These are phyloP conservation scores for Boletus barrowsii DNA, from an alignment of 768 basidiomycete species.

Conservation along the genomic window DNA sequence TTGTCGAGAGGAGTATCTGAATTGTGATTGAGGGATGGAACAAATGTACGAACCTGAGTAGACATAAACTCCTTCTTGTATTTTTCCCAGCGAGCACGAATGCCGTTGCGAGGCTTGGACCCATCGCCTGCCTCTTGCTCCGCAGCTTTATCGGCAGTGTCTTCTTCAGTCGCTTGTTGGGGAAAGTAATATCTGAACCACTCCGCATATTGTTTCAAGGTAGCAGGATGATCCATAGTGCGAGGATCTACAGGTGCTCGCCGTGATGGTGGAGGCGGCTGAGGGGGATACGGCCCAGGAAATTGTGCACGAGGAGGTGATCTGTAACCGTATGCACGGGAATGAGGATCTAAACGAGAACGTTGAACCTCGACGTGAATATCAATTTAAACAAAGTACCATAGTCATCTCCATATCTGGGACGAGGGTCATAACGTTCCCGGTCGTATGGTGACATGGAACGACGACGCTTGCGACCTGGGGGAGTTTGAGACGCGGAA, in stretches of 20 bases:
- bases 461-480: slow-evolving; percentile 74
- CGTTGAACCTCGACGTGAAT: slow-evolving; percentile 3
- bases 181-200: slow-evolving; percentile 82
- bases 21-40: slow-evolving; percentile 7
- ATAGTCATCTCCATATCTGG: slow-evolving; percentile 78
- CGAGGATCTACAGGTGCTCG: slow-evolving; percentile 76
- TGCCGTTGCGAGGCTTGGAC: slow-evolving; percentile 79
- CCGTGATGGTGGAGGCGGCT: slow-evolving; percentile 46
- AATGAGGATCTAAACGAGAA: slow-evolving; percentile 53
- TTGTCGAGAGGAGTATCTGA: slow-evolving; percentile 13
- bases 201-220: slow-evolving; percentile 81
- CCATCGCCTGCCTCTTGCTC: slow-evolving; percentile 83
- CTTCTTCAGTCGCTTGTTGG: slow-evolving; percentile 76
- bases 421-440: slow-evolving; percentile 79
- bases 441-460: slow-evolving; percentile 75
- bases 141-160: slow-evolving; percentile 78
- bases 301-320: slow-evolving; percentile 62
- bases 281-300: slow-evolving; percentile 35
- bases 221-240: slow-evolving; percentile 76
- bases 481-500: slow-evolving; percentile 16
- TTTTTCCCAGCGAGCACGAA: slow-evolving; percentile 84
- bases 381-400: slow-evolving; percentile 45
- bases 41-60: slow-evolving; percentile 68
- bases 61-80: slow-evolving; percentile 90
- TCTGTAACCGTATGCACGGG: slow-evolving; percentile 60